phyloP scores from a whole-genome alignment of 345 rosid genomes.

The Melaleuca quinquenervia region DNA sequence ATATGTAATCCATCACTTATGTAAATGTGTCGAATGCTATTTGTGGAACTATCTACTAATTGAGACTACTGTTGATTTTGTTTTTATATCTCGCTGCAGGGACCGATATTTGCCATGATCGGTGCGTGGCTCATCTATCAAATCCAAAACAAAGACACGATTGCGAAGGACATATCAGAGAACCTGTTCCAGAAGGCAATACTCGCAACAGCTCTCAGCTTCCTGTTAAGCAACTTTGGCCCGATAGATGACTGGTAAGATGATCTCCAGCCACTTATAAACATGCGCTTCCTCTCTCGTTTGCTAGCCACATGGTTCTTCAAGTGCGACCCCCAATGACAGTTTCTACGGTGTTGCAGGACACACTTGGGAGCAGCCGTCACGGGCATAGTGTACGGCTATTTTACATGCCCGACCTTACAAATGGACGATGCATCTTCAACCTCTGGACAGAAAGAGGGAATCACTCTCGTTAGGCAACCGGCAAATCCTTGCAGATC shows the following conservation, averaged over 20 bases:
- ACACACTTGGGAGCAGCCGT: constrained; percentile 65
- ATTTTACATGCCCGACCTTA: constrained; percentile 45
- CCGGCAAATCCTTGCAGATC: constrained; percentile 54
- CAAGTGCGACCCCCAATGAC: background rate
- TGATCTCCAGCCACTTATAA: background rate
- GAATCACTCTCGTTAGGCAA: constrained; percentile 27
- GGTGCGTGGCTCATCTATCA: constrained; percentile 89
- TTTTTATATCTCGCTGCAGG: constrained; percentile 14
- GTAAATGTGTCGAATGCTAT: background rate
- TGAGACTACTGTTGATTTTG: background rate
- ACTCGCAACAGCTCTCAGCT: constrained; percentile 47
- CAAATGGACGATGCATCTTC: constrained; percentile 48
- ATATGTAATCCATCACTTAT: background rate
- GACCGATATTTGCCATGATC: constrained; percentile 69
- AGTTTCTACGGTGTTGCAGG: constrained; percentile 25
- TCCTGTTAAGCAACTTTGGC: constrained; percentile 64
- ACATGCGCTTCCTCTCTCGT: background rate
- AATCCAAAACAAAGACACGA: constrained; percentile 44
- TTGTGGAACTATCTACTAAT: background rate
- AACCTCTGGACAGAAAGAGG: constrained; percentile 42
- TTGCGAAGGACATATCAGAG: constrained; percentile 34
- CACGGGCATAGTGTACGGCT: constrained; percentile 53
- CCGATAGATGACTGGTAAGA: constrained; percentile 77
- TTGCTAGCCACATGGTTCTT: background rate
- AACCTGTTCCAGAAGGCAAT: constrained; percentile 67